Percentiles rank a stretch among this genome's conserved stretches.
phyloP scores from a whole-genome alignment of 352 stramenopile genomes.

The Thalassiosira oceanica region DNA sequence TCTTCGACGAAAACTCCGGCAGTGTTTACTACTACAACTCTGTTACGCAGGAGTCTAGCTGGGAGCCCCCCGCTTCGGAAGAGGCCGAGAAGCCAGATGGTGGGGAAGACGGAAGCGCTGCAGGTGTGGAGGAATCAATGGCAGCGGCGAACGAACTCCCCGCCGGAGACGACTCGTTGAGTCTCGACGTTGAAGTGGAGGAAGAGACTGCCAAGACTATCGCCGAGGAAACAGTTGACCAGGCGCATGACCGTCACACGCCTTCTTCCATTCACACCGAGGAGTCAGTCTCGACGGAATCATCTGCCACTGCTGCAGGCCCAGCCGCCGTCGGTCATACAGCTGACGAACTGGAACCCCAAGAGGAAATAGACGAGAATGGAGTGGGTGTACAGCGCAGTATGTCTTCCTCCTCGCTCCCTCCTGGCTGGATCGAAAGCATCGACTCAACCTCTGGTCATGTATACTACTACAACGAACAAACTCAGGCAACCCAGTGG shows the following conservation, averaged over 20 bases:
- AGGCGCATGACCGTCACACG: no score
- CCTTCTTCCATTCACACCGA: no score
- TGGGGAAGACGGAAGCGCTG: not conserved
- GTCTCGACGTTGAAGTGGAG: not conserved
- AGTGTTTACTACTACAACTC: conserved; percentile 68
- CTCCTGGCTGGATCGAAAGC: conserved; percentile 25
- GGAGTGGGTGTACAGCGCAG: no score
- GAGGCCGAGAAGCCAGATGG: not conserved
- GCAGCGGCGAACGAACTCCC: not conserved
- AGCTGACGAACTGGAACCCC: no score
- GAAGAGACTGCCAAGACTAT: not conserved
- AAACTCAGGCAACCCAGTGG: conserved; percentile 45
- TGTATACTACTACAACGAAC: conserved; percentile 56
- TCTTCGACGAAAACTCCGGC: conserved; percentile 41
- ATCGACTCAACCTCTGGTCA: conserved; percentile 37
- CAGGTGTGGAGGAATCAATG: not conserved
- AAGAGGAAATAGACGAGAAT: no score
- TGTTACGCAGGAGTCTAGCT: conserved; percentile 46
- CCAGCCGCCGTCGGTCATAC: no score
- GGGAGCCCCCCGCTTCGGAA: conserved; percentile 19
- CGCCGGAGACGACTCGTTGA: not conserved
- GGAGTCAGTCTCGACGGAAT: no score
- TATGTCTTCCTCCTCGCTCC: no score
- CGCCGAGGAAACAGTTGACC: no score
- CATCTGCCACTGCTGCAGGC: no score